These are phyloP conservation scores for Haplographium delicatum DNA, from an alignment of 495 filamentous ascomycete species.

Conservation along the genomic window DNA sequence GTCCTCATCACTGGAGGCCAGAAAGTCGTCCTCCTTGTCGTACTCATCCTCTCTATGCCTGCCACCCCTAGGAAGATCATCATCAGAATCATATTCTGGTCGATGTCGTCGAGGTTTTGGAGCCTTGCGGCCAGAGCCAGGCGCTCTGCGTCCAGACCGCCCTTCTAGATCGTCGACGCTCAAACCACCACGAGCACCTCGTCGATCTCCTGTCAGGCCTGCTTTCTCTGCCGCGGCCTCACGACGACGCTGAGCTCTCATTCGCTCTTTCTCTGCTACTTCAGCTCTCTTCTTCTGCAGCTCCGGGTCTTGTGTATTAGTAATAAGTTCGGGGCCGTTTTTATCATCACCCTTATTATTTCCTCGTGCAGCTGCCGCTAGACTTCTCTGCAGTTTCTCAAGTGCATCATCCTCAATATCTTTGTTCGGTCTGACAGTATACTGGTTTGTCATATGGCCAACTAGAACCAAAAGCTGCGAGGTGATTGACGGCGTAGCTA, in stretches of 20 bases:
- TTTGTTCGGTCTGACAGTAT: slow-evolving; percentile 64
- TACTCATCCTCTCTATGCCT: slow-evolving; percentile 73
- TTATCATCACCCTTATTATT: slow-evolving; percentile 33
- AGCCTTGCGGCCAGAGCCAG: slow-evolving; percentile 36
- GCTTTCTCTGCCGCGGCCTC: slow-evolving; percentile 65
- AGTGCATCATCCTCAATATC: slow-evolving; percentile 73
- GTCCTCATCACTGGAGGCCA: slow-evolving; percentile 71
- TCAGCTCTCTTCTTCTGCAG: slow-evolving; percentile 72
- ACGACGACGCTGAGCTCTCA: slow-evolving; percentile 60
- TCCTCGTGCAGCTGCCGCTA: slow-evolving; percentile 53
- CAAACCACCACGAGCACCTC: slow-evolving; percentile 53
- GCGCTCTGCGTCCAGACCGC: slow-evolving; percentile 42
- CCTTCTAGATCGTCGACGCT: slow-evolving; percentile 73
- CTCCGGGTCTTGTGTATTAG: slow-evolving; percentile 74
- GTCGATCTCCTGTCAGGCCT: slow-evolving; percentile 49
- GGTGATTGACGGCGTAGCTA: slow-evolving; percentile 65
- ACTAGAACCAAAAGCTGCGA: slow-evolving; percentile 67
- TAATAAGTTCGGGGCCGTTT: slow-evolving; percentile 43
- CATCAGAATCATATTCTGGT: slow-evolving; percentile 56
- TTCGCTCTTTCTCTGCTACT: slow-evolving; percentile 62
- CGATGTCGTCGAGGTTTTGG: slow-evolving; percentile 23
- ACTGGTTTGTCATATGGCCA: slow-evolving; percentile 73
- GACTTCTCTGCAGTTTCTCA: slow-evolving; percentile 61
- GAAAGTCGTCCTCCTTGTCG: slow-evolving; percentile 73
- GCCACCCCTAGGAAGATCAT: slow-evolving; percentile 56